Evolutionary conservation across 2,329 filamentous ascomycete genomes (phyloP), one percentile per base, ranked within the genome.

Genomic region (Hypomyces rosellus): DNA sequence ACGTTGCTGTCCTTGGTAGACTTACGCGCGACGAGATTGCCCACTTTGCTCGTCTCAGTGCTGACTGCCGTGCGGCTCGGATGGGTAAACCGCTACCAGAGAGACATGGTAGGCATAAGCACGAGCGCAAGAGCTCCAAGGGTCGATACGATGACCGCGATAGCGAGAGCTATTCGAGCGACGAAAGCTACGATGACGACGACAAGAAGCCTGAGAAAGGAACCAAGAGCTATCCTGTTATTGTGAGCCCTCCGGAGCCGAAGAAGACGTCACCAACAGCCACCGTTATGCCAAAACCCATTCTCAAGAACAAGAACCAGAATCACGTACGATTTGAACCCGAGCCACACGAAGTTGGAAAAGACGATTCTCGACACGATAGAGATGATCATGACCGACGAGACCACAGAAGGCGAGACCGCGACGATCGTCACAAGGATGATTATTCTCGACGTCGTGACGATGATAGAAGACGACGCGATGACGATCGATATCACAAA

Each of bases 291-390:
- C 80, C 79, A 2, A 82, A 81, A 57, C 74, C 78, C 5, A 82
- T 82, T n/a, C 67, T 82, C 15, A 82, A 82, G 68, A 82, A 82
- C 60, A 75, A 73, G 57, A 79, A 80, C 53, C 74, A 75, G 43
- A 76, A 82, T 52, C 76, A 76, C 42, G 77, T 82, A 5, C 73
- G 74, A 4, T 80, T 80, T 52, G 73, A 76, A 36, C 70, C 72
- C 1, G 70, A 76, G 57, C 72, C 73, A 14, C 62, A 72, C 49
- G 69, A 80, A 60, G 61, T 80, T 30, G 25, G 25, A 30, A 30
- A 30, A 11, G 25, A 30, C 39, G 60, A 58, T 39, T 52, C 61
- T 20, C 59, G 57, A 9, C 63, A 61, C 33, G 59, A 57, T 43
- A 63, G 67, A 5, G 64, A 68, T 4, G 66, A 69, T 14, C 60